phyloP scores from a whole-genome alignment of 31 red algal species.

The Odonthalia washingtoniensis region DNA sequence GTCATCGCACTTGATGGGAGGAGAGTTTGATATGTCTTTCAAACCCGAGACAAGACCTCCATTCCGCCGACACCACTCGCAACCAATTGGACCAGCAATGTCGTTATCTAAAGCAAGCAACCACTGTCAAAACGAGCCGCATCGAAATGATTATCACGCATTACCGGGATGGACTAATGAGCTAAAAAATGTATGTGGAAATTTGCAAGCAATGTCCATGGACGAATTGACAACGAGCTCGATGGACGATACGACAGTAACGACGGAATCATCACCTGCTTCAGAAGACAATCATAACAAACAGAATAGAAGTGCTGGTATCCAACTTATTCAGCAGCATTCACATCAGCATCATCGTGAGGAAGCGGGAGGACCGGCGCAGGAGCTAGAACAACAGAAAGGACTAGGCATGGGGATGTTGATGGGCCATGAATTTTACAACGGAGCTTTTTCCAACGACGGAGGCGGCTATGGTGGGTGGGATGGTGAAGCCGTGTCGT shows the following conservation, averaged over 20 bases:
- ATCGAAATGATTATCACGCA: neutral
- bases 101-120: neutral
- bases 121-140: neutral
- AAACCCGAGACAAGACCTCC: too few species aligned
- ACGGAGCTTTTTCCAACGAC: slow-evolving; percentile 70
- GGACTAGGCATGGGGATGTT: slow-evolving; percentile 56
- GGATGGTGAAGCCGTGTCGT: slow-evolving; percentile 34
- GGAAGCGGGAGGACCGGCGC: slow-evolving; percentile 1
- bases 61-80: too few species aligned
- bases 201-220: neutral
- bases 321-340: neutral
- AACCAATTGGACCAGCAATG: too few species aligned
- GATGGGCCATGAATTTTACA: slow-evolving; percentile 72
- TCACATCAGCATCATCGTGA: slow-evolving; percentile 9
- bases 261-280: slow-evolving; percentile 51
- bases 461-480: slow-evolving; percentile 14
- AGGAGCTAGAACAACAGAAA: neutral
- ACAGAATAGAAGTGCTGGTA: neutral
- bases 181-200: neutral
- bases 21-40: too few species aligned
- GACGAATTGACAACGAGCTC: slow-evolving; percentile 55
- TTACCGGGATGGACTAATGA: neutral
- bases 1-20: too few species aligned
- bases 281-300: slow-evolving; percentile 36
- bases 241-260: slow-evolving; percentile 42